Evolutionary conservation across 2,329 filamentous ascomycete genomes (phyloP).

Genomic region (Gyromitra esculenta): DNA sequence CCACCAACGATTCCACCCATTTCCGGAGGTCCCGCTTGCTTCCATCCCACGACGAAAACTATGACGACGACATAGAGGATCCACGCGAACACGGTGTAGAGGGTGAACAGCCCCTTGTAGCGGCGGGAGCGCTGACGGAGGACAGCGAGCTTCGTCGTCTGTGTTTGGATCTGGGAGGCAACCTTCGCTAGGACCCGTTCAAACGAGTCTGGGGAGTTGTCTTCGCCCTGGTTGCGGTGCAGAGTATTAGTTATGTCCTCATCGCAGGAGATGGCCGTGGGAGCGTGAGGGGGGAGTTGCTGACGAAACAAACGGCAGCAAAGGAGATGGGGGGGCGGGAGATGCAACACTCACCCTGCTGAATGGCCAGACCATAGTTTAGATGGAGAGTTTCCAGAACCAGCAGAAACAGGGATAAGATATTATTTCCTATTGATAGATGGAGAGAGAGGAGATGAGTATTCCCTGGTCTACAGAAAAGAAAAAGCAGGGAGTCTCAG

Average conservation of each 20-base stretch:
- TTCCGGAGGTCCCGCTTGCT: slow-evolving; percentile 78
- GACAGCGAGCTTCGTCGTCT: slow-evolving; percentile 77
- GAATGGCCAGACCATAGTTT: slow-evolving; percentile 57
- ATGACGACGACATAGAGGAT: slow-evolving; percentile 85
- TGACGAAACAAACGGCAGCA: slow-evolving; percentile 36
- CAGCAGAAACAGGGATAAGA: slow-evolving; percentile 13
- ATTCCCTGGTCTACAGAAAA: slow-evolving; percentile 8
- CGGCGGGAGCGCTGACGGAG: slow-evolving; percentile 78
- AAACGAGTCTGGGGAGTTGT: slow-evolving; percentile 87
- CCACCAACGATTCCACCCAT: slow-evolving; percentile 81
- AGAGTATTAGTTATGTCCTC: neutral
- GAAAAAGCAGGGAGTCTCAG: neutral
- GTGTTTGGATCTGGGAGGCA: slow-evolving; percentile 80
- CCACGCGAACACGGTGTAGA: slow-evolving; percentile 91
- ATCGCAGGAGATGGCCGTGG: neutral
- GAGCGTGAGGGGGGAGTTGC: neutral
- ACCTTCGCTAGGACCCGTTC: slow-evolving; percentile 88
- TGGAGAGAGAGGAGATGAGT: neutral
- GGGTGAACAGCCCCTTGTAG: slow-evolving; percentile 83
- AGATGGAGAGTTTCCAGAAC: neutral
- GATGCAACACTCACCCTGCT: slow-evolving; percentile 52
- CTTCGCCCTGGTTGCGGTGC: slow-evolving; percentile 69
- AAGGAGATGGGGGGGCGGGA: slow-evolving; percentile 29
- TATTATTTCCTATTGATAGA: neutral
- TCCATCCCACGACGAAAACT: slow-evolving; percentile 83